Percentiles rank a stretch among this genome's conserved stretches.
Conservation (phyloP, 345 rosid species). For the Eutrema heterophyllum region DNA sequence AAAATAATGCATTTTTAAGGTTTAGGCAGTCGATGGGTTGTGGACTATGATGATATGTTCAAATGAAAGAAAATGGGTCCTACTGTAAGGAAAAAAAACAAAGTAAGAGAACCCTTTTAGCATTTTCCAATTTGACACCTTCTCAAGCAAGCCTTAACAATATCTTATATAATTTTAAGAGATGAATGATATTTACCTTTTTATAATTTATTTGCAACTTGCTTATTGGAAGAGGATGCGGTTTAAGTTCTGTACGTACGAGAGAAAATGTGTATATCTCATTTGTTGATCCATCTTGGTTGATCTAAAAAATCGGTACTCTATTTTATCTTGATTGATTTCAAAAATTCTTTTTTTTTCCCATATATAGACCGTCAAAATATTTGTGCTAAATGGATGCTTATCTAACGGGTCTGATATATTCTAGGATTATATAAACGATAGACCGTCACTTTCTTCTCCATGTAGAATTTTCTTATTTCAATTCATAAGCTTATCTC, state of each 20-base stretch:
- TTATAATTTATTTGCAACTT: background rate
- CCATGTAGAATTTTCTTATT: background rate
- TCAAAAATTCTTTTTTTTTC: too few species aligned
- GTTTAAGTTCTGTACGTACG: background rate
- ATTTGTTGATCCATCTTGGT: background rate
- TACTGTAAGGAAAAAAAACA: background rate
- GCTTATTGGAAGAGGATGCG: background rate
- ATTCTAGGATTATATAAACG: background rate
- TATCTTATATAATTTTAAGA: background rate
- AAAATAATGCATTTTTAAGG: slow-evolving; percentile 17
- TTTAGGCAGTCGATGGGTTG: background rate
- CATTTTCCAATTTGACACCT: slow-evolving; percentile 22
- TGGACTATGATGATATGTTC: slow-evolving; percentile 16
- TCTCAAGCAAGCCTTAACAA: slow-evolving; percentile 10
- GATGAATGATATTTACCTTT: background rate
- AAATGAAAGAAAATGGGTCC: slow-evolving; percentile 21
- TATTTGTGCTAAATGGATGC: too few species aligned
- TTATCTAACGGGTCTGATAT: too few species aligned
- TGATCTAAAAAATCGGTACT: background rate
- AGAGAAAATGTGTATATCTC: background rate
- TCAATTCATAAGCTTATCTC: background rate
- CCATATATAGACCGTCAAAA: too few species aligned
- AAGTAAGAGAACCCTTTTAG: slow-evolving; percentile 9
- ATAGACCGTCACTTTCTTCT: background rate
- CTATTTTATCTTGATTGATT: background rate